A percentile compares a stretch with the other conserved stretches of the same genome.
phyloP scores from a whole-genome alignment of 2,329 filamentous ascomycete genomes.

The Fusarium sacchari region DNA sequence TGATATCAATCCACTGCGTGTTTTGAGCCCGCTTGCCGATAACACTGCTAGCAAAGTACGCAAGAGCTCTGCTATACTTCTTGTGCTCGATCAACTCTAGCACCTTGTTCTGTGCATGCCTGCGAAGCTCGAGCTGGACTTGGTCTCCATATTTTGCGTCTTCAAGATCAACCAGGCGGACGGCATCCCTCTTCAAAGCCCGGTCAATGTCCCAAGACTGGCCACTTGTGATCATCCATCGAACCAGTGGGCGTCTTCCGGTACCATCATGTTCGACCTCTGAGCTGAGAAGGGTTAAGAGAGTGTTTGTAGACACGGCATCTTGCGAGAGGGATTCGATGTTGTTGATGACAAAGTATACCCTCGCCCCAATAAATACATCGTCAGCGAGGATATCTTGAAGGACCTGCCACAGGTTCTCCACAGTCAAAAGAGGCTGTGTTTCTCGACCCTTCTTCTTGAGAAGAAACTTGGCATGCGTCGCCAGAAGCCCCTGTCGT shows the following conservation, averaged over 20 bases:
- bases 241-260: constrained; percentile 22
- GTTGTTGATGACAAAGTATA: constrained; percentile 56
- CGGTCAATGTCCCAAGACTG: constrained; percentile 16
- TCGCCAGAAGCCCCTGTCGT: constrained; percentile 47
- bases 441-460: constrained; percentile 37
- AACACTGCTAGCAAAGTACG: constrained; percentile 55
- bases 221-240: constrained; percentile 55
- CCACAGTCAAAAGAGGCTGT: constrained; percentile 19
- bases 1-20: constrained; percentile 57
- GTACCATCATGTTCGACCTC: constrained; percentile 11
- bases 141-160: constrained; percentile 32
- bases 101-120: constrained; percentile 50
- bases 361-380: constrained; percentile 25
- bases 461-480: constrained; percentile 49
- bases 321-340: constrained; percentile 52
- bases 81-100: constrained; percentile 48
- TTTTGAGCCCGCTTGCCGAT: constrained; percentile 55
- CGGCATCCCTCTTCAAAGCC: background rate
- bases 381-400: constrained; percentile 54
- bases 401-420: constrained; percentile 52
- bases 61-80: constrained; percentile 54
- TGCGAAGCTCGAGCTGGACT: constrained; percentile 31
- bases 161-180: constrained; percentile 32
- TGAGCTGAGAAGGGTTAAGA: constrained; percentile 1
- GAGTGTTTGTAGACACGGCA: constrained; percentile 18